Evolutionary conservation across 192 early-diverging fungal genomes (phyloP), one percentile per base, ranked within the genome.

Genomic region (Chytriomyces sp.): DNA sequence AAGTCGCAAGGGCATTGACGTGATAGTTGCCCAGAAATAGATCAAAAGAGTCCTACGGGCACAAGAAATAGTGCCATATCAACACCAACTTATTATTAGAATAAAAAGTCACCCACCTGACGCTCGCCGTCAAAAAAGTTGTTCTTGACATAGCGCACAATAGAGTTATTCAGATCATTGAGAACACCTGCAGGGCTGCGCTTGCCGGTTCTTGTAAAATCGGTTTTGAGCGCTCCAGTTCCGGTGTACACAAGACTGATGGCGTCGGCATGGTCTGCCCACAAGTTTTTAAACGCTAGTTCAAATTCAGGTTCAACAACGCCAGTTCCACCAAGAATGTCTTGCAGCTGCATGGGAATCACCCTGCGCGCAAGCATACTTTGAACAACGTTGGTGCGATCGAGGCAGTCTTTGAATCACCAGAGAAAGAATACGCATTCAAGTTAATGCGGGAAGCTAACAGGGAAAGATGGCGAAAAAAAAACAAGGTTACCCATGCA

Each of bases 361-460:
- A 92, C 80, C 61, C 80, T 82, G 35, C 91, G 87, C 11, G 96
- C 95, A 45, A 99, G 82, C 46, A 96, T 92, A 28, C 92, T 93
- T 79, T 99, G 98, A 20, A 98, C 96, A 26, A 99, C 97, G 78
- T 99, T 99, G 44, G 98, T 99, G 76, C 98, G 92, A 79, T 99
- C 98, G 47, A 99, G 83, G 81, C 98, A 99, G 84, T 99, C 53
- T 57, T 13, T 57, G 53, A 20, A 20, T 57, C 20, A 20, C 35
- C 35, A 35, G 35, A 35, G 35, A 35, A 35, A 35, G 35, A 35
- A 35, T 35, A 2, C 2, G 35, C 35, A 3, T 35, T 35, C 35
- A 35, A 35, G 35, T 35, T 35, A 35, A 35, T 35, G 2, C 35
- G 35, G 35, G 35, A 35, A 35, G 35, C 35, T 35, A 35, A 35